Evolutionary conservation across 1,139 yeast genomes (phyloP), one percentile per base, ranked within the genome.

Genomic region (Yamadazyma taylorii): DNA sequence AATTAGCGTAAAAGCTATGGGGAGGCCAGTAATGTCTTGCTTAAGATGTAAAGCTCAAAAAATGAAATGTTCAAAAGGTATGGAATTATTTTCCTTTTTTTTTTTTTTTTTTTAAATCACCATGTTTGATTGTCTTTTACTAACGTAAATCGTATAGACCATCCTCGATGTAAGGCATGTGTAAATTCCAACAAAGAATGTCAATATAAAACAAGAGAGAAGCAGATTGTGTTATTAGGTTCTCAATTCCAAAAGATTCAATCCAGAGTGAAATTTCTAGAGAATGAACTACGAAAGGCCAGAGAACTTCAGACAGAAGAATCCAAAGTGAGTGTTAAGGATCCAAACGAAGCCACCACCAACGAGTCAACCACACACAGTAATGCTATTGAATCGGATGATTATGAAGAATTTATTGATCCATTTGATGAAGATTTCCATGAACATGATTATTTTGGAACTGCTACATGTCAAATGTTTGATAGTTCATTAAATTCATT

Each of bases 21-120:
- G 50, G 2, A 35, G 50, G 22, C 36, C 48, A 23, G 40, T 45
- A 24, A 36, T 45, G 45, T 49, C 50, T 2, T 45, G 50, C 29
- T 35, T 45, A 15, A 30, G 50, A 15, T 46, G 50, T 32, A 28
- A 48, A 13, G 24, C 43, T 4, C 48, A 45, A 30, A 46, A 46
- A 31, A 45, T 46, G 49, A 43, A 37, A 17, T 46, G 50, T 24
- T 41, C 49, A 3, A 46, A 46, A 38, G 48, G 50, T 46, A 40
- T 26, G 50, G 39, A 11, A 11, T n/a, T n/a, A n/a, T n/a, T n/a
- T n/a, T n/a, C n/a, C n/a, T n/a, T n/a, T n/a, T n/a, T n/a, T n/a
- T n/a, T n/a, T n/a, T n/a, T n/a, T n/a, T n/a, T n/a, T n/a, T n/a
- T n/a, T n/a, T n/a, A n/a, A n/a, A n/a, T n/a, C n/a, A n/a, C n/a